Evolutionary conservation across 345 rosid genomes (phyloP), one percentile per base, ranked within the genome.

Genomic region (Carallia brachiata): DNA sequence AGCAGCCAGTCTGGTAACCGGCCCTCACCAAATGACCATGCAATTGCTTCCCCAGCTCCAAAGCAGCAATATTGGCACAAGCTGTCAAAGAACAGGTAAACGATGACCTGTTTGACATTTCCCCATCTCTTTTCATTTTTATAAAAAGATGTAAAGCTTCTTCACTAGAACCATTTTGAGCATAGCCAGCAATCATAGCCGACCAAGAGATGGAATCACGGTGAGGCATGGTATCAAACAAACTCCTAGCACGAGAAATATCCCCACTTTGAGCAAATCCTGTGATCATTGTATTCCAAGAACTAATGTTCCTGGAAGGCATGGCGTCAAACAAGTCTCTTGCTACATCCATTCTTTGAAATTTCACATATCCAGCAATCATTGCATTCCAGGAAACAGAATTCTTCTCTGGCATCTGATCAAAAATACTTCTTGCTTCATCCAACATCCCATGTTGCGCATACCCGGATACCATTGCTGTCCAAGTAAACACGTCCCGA

Each of bases 201-300:
- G 91, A 87, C 94, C 94, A 89, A 62, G 91, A 89, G 64, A 87
- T 81, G 0, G 85, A 61, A 78, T 89, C 91, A 70, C 72, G 85
- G 78, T 28, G 67, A 40, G 86, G 84, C 87, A 89, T 87, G 68
- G 66, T 74, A 73, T 85, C 83, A 74, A 89, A 89, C 28, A 85
- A 57, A 17, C 53, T 70, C 80, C 80, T 82, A 17, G 91, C 89
- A 44, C 62, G 67, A 66, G 75, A 59, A 64, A 85, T 40, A 62
- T 85, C 69, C 12, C 88, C 84, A 53, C 69, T 73, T 75, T 84
- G 91, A 70, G 87, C 84, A 74, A 82, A 87, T 36, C 94, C 91
- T 4, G 94, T 82, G 32, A 89, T 81, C 85, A 89, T 84, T 23
- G 91, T 87, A 75, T 87, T 89, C 94, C 94, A 89, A 18, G 94